phyloP scores from a whole-genome alignment of 495 filamentous ascomycete species.

The Choiromyces venosus region DNA sequence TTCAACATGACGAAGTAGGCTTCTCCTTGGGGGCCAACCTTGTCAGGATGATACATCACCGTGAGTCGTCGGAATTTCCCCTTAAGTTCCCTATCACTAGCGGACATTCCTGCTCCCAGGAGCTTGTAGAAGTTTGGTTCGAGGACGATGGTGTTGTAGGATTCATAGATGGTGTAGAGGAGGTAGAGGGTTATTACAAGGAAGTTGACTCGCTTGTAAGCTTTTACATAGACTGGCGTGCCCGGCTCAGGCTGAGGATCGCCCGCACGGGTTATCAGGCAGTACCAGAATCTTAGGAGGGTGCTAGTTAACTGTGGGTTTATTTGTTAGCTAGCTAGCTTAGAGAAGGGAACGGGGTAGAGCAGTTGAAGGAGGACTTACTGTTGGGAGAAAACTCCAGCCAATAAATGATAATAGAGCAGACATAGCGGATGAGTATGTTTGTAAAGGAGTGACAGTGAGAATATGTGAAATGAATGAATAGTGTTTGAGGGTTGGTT shows the following conservation, averaged over 20 bases:
- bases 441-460: conserved; percentile 15
- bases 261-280: conserved; percentile 84
- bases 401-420: conserved; percentile 67
- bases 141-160: conserved; percentile 69
- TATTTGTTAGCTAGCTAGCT: conserved; percentile 4
- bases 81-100: conserved; percentile 70
- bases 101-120: conserved; percentile 61
- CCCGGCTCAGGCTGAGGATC: conserved; percentile 73
- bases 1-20: conserved; percentile 75
- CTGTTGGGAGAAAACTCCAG: conserved; percentile 75
- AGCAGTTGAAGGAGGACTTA: conserved; percentile 44
- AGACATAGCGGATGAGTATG: conserved; percentile 19
- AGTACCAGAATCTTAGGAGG: conserved; percentile 76
- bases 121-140: conserved; percentile 70
- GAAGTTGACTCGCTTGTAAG: conserved; percentile 77
- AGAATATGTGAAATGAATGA: conserved; percentile 7
- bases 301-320: conserved; percentile 60
- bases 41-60: conserved; percentile 84
- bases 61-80: conserved; percentile 81
- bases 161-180: conserved; percentile 88
- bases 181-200: conserved; percentile 76
- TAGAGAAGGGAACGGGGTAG: neutral
- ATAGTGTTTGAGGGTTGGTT: neutral
- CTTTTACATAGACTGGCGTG: conserved; percentile 59
- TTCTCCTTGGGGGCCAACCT: conserved; percentile 56